Evolutionary conservation across 345 rosid genomes (phyloP).

Genomic region (Aquilaria malaccensis): DNA sequence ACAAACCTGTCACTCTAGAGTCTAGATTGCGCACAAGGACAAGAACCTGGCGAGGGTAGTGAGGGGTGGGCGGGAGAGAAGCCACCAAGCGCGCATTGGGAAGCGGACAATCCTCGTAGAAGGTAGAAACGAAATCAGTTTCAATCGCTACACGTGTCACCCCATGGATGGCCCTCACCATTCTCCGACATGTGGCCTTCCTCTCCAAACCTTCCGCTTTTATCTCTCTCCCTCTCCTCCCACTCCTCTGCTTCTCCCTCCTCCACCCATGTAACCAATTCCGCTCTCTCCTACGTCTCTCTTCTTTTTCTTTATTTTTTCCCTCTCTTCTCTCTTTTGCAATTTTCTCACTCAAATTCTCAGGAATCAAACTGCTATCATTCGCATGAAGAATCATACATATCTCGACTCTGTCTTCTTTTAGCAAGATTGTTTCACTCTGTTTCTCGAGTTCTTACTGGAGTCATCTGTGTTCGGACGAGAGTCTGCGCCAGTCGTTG

Average conservation of each 20-base stretch:
- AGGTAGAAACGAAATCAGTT: slow-evolving; percentile 6
- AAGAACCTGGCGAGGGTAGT: background rate
- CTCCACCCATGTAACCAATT: no score
- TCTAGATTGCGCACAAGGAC: background rate
- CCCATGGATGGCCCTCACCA: background rate
- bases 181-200: background rate
- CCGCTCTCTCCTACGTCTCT: background rate
- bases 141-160: slow-evolving; percentile 19
- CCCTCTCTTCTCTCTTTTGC: background rate
- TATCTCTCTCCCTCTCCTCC: slow-evolving; percentile 10
- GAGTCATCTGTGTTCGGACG: no score
- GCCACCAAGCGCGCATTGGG: slow-evolving; percentile 40
- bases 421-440: background rate
- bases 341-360: background rate
- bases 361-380: background rate
- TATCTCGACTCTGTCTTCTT: background rate
- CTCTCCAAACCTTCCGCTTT: background rate
- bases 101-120: slow-evolving; percentile 54
- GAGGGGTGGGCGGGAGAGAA: background rate
- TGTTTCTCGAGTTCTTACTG: background rate
- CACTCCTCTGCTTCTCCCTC: background rate
- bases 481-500: no score
- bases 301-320: background rate
- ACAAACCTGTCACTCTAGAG: background rate
- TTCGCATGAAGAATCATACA: background rate